Evolutionary conservation across 2,329 filamentous ascomycete genomes (phyloP).

Genomic region (Harringtonia aguacate): DNA sequence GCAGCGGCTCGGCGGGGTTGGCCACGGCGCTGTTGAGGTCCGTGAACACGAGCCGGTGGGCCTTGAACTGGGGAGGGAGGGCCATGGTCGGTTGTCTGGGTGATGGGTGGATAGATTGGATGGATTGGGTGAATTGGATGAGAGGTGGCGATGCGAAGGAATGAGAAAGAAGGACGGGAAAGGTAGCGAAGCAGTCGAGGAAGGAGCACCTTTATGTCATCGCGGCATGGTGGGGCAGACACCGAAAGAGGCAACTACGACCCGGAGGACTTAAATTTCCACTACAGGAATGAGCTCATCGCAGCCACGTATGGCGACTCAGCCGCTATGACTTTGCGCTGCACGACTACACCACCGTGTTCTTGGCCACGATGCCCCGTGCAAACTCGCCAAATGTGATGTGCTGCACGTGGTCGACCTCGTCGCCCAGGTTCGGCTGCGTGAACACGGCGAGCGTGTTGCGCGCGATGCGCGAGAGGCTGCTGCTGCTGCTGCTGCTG

Average conservation of each 20-base stretch:
- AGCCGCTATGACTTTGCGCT: too few relatives aligned
- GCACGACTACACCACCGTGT: constrained; percentile 33
- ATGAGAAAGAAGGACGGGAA: too few relatives aligned
- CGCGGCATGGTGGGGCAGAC: too few relatives aligned
- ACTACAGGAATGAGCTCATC: not conserved
- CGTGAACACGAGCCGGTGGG: constrained; percentile 51
- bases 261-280: too few relatives aligned
- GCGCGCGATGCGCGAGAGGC: constrained; percentile 51
- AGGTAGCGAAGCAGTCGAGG: too few relatives aligned
- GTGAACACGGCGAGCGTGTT: constrained; percentile 97
- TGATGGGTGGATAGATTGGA: not conserved
- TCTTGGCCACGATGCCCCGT: constrained; percentile 46
- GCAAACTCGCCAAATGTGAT: constrained; percentile 71
- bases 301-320: not conserved
- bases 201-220: too few relatives aligned
- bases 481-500: too few relatives aligned
- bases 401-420: constrained; percentile 57
- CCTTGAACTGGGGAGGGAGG: constrained; percentile 66
- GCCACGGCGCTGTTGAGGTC: constrained; percentile 21
- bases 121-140: not conserved
- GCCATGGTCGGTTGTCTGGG: constrained; percentile 43
- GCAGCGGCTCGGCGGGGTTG: constrained; percentile 32
- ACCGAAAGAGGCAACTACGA: too few relatives aligned
- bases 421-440: constrained; percentile 81
- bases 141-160: too few relatives aligned